A percentile compares a stretch with the other conserved stretches of the same genome.
phyloP scores from a whole-genome alignment of 805 yeast species.

The Candida loeiensis region DNA sequence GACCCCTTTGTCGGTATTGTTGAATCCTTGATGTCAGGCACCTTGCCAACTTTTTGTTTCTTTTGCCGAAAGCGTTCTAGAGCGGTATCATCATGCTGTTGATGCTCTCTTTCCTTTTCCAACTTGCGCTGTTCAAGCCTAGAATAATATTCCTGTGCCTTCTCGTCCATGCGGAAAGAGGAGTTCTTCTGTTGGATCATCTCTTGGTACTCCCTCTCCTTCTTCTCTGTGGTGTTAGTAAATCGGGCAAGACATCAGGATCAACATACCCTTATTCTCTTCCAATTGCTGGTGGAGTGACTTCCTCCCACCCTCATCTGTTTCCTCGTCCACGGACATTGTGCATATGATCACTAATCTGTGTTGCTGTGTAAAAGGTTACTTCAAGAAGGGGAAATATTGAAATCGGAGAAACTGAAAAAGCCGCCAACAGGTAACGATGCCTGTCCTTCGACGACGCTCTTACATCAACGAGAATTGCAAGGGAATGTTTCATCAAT shows the following conservation, averaged over 20 bases:
- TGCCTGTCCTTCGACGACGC: too few relatives aligned
- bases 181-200: constrained; percentile 33
- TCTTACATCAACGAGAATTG: too few relatives aligned
- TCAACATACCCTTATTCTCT: constrained; percentile 36
- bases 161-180: constrained; percentile 37
- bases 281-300: constrained; percentile 41
- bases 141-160: constrained; percentile 35
- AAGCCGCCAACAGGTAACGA: too few relatives aligned
- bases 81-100: constrained; percentile 9
- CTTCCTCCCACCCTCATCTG: constrained; percentile 28
- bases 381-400: too few relatives aligned
- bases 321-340: constrained; percentile 7
- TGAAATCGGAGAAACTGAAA: too few relatives aligned
- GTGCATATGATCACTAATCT: not conserved
- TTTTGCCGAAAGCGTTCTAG: constrained; percentile 2
- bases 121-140: constrained; percentile 19
- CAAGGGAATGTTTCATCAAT: too few relatives aligned
- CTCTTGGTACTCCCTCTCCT: constrained; percentile 30
- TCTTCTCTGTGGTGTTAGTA: constrained; percentile 26
- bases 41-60: not conserved
- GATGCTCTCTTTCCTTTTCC: constrained; percentile 17
- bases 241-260: not conserved
- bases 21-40: not conserved
- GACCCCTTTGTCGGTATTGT: not conserved
- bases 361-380: too few relatives aligned